Base-by-base conservation (phyloP, 768 basidiomycete species). In the Amanita inopinata region DNA sequence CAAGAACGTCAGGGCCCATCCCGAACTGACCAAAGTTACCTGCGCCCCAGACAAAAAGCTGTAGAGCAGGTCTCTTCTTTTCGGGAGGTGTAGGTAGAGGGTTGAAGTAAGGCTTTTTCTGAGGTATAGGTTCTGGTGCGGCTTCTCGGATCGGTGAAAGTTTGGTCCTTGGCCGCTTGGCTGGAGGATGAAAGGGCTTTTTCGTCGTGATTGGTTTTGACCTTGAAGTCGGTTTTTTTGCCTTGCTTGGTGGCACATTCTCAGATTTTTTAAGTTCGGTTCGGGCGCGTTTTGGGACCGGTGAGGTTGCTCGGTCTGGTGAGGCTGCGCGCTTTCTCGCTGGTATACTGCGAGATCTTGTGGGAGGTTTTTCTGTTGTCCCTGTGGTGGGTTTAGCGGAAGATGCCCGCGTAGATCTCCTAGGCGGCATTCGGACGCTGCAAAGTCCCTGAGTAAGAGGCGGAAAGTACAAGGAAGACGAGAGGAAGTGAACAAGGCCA, bases 21-120 rank as follows among this genome's bases (percentile, higher is more conserved):
- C 93, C 96, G 54, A 96, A 84, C 60, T 98, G 93, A 22, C 92
- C 93, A 64, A 91, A 90, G 61, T 94, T 92, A 19, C 91, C 92
- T 8, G 83, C 80, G 5, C 94, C 94, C 76, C 87, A 97, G 5
- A 76, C 81, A 49, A 92, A 94, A 12, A 92, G 68, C 31, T 81
- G 71, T 10, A 77, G 71, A 24, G 80, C 69, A 14, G 89, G 90
- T 33, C 79, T 73, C 33, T 65, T 52, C 43, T 74, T 72, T 35
- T 65, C 55, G 6, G 76, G 73, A 20, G 78, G 70, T 5, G 65
- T 60, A 11, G 83, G 86, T 3, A 89, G 66, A 5, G 75, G 64
- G 50, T 82, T 84, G 54, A 82, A 73, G 48, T 79, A 80, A 3
- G 78, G 75, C 50, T 71, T 73, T 9, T 56, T 42, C 43, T 74